Evolutionary conservation across 1,139 yeast genomes (phyloP), one percentile per base, ranked within the genome.

Genomic region (Geotrichum phurueaensis): DNA sequence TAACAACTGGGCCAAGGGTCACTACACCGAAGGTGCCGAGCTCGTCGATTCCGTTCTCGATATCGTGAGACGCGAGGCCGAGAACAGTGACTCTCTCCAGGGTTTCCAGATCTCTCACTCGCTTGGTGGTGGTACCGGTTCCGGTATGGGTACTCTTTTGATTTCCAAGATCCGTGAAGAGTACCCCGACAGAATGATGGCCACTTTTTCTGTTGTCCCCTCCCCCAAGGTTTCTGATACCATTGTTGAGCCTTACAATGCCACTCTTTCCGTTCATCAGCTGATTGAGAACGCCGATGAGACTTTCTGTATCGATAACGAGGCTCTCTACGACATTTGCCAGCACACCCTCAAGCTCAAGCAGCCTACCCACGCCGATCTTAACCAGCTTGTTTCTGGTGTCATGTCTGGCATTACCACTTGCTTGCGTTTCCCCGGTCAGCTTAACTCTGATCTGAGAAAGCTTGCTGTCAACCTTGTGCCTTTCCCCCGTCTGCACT

Each of bases 1-100:
- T n/a, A 78, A 78, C 69, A 78, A 77, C 68, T 78, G 81, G 81
- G 81, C 81, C 63, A 78, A 78, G 68, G 81, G 81, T 47, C 76
- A 73, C 67, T 78, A 78, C 70, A 78, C 81, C 23, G 81, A 78
- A 64, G 81, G 81, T 43, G 79, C 80, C 7, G 81, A 78, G 67
- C 70, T 78, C 54, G 72, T 78, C 64, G 81, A 78, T 62, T 68
- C 76, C n/a, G 80, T 78, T 25, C 70, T 78, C 71, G 81, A 78
- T 62, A 78, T 75, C 25, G 73, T 78, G 36, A 74, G 81, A 39
- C 73, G 81, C 45, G 81, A 78, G 66, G 79, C 78, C 18, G 81
- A 78, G 66, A 73, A 72, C 52, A 69, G 78, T 43, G 81, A 78
- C 67, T 71, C 77, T 23, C 69, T 78, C 54, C 81, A 78, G 65